phyloP scores from a whole-genome alignment of 169 alveolate genomes.

The Eimeria maxima region DNA sequence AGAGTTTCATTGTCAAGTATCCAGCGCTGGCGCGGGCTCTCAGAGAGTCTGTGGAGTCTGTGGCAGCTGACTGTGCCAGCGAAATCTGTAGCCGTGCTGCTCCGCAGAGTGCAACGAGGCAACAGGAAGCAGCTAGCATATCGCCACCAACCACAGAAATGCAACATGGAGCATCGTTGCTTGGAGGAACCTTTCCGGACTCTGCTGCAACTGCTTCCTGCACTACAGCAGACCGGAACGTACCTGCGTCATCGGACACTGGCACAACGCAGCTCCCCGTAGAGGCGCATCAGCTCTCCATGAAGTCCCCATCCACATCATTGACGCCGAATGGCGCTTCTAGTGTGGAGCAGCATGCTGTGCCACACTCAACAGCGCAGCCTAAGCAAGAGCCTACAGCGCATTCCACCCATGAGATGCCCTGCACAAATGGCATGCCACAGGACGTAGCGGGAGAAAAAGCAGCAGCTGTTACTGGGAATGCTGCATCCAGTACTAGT shows the following conservation, averaged over 20 bases:
- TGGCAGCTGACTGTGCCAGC: conserved; percentile 9
- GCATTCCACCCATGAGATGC: background rate
- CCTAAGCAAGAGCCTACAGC: background rate
- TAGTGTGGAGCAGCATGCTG: background rate
- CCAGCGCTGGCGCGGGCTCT: conserved; percentile 83
- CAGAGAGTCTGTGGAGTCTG: conserved; percentile 75
- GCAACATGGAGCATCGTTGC: background rate
- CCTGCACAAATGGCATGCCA: background rate
- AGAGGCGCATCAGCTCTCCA: conserved; percentile 5
- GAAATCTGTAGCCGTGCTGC: background rate
- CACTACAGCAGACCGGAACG: background rate
- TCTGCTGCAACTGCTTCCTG: background rate
- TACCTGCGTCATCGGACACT: background rate
- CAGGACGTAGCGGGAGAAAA: background rate
- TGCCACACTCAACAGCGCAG: background rate
- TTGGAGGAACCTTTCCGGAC: background rate
- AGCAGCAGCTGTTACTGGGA: conserved; percentile 1
- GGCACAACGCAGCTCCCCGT: conserved; percentile 19
- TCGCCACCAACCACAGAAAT: background rate
- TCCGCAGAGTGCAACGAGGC: background rate
- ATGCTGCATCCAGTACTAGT: background rate
- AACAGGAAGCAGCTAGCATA: background rate
- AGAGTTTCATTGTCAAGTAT: conserved; percentile 62
- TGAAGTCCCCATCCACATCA: background rate
- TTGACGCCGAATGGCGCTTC: background rate